phyloP scores from a whole-genome alignment of 768 basidiomycete genomes.

The Podaxis sp. region DNA sequence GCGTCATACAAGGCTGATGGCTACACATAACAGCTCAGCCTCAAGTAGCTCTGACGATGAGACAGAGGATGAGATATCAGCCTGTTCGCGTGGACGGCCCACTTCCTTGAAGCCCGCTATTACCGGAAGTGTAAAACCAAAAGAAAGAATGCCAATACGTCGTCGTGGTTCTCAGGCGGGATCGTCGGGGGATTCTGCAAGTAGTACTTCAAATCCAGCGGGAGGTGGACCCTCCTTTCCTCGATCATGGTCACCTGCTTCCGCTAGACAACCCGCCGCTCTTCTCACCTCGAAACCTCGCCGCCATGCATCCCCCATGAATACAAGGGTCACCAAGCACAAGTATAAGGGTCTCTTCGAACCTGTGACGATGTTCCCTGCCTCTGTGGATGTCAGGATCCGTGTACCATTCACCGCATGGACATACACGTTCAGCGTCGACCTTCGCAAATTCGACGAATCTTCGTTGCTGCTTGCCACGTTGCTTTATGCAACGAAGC shows the following conservation, averaged over 20 bases:
- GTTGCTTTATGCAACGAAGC: slow-evolving; percentile 53
- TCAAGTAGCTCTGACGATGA: slow-evolving; percentile 57
- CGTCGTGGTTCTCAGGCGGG: slow-evolving; percentile 28
- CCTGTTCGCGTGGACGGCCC: slow-evolving; percentile 43
- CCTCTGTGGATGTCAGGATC: slow-evolving; percentile 43
- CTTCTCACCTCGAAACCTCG: slow-evolving; percentile 16
- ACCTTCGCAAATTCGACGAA: slow-evolving; percentile 63
- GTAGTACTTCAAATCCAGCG: slow-evolving; percentile 25
- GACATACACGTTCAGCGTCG: slow-evolving; percentile 53
- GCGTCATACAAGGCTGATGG: neutral
- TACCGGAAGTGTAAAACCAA: slow-evolving; percentile 8
- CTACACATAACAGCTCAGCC: slow-evolving; percentile 40
- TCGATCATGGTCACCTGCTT: slow-evolving; percentile 70
- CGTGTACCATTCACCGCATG: slow-evolving; percentile 41
- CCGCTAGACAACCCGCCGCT: slow-evolving; percentile 31
- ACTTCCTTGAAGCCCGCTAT: slow-evolving; percentile 24
- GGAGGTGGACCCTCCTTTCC: slow-evolving; percentile 48
- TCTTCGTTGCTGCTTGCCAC: slow-evolving; percentile 64
- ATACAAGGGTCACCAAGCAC: neutral
- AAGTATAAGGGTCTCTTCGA: slow-evolving; percentile 6
- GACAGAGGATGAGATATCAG: slow-evolving; percentile 48
- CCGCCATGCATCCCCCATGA: slow-evolving; percentile 15
- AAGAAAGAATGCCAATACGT: slow-evolving; percentile 22
- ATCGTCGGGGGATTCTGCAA: slow-evolving; percentile 42
- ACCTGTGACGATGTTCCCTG: slow-evolving; percentile 44